Evolutionary conservation across 2,329 filamentous ascomycete species (phyloP), one percentile per base, ranked within the genome.

Genomic region (Colletotrichum sublineola): DNA sequence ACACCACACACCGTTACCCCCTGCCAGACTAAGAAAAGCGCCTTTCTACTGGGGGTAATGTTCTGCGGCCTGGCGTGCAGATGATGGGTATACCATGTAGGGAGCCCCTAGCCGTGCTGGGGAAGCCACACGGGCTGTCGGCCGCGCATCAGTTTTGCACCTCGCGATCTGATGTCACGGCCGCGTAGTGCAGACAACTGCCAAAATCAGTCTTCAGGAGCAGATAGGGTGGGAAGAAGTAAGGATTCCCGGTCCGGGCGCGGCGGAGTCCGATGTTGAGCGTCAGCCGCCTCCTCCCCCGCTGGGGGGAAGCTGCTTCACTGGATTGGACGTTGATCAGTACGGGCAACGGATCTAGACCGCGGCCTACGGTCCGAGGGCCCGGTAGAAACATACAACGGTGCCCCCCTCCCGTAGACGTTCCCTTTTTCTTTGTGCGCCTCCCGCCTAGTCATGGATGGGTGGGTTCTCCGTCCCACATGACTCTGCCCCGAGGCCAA

Each of bases 21-120:
- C 20, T 46, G 20, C 20, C 44, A 7, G 20, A 12, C 20, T 5
- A 8, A 46, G 15, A 46, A 46, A 48, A 53, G 63, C 48, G 46
- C 61, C 33, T 40, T 31, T 68, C 52, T 38, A 14, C 3, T 56
- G 46, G 29, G 12, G 57, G 57, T 14, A 67, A 52, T 60, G 31
- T 60, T 60, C 29, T 63, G 57, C 44, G 48, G 18, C 11, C 24
- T 7, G 20, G 24, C 8, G 29, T 60, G 24, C 53, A 36, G 12
- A 14, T 18, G 31, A n/a, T 11, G 18, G 9, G 11, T 8, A n/a
- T 11, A 33, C n/a, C 8, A 4, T 46, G 46, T 56, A 46, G 44
- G 44, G 20, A n/a, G 20, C 18, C 44, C 40, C 55, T 52, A 24
- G 48, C 53, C 31, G 5, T 52, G 57, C 44, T 50, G 20, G 50